A percentile compares a stretch with the other conserved stretches of the same genome.
Conservation (phyloP, 257 asterid species). For the Pogostemon cablin region DNA sequence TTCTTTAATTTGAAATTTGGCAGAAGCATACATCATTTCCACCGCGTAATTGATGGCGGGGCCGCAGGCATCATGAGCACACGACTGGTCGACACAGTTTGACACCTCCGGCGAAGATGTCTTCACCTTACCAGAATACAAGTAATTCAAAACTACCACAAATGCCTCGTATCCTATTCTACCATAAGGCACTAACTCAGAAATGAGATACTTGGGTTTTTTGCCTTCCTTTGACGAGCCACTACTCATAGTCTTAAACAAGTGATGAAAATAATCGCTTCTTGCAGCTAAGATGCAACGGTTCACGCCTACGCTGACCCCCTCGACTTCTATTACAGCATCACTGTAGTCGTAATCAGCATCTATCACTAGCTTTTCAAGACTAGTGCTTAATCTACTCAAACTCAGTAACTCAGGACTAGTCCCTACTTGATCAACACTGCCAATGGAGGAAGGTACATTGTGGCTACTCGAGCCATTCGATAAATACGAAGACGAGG, state of each 20-base stretch:
- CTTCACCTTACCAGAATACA: constrained; percentile 78
- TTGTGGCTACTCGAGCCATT: constrained; percentile 51
- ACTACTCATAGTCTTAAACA: constrained; percentile 40
- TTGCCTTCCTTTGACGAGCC: constrained; percentile 48
- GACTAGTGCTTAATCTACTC: constrained; percentile 54
- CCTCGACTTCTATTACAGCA: constrained; percentile 75
- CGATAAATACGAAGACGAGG: constrained; percentile 61
- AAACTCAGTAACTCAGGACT: constrained; percentile 60
- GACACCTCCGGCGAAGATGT: constrained; percentile 69
- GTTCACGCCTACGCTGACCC: constrained; percentile 57
- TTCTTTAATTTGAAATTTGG: constrained; percentile 74
- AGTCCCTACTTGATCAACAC: constrained; percentile 39
- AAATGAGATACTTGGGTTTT: constrained; percentile 60
- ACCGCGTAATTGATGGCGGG: constrained; percentile 79
- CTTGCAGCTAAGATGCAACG: constrained; percentile 86
- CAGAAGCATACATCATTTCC: constrained; percentile 87
- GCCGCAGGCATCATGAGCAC: constrained; percentile 81
- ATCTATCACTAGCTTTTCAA: constrained; percentile 62
- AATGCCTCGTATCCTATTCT: constrained; percentile 63
- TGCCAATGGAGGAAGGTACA: constrained; percentile 33
- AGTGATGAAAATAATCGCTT: constrained; percentile 55
- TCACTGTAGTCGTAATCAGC: constrained; percentile 69
- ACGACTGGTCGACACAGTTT: constrained; percentile 75
- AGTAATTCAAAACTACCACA: constrained; percentile 44
- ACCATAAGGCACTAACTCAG: constrained; percentile 55